Base-by-base conservation (phyloP, 225 moss, liverwort and hornwort genomes). In the Lunularia cruciata region DNA sequence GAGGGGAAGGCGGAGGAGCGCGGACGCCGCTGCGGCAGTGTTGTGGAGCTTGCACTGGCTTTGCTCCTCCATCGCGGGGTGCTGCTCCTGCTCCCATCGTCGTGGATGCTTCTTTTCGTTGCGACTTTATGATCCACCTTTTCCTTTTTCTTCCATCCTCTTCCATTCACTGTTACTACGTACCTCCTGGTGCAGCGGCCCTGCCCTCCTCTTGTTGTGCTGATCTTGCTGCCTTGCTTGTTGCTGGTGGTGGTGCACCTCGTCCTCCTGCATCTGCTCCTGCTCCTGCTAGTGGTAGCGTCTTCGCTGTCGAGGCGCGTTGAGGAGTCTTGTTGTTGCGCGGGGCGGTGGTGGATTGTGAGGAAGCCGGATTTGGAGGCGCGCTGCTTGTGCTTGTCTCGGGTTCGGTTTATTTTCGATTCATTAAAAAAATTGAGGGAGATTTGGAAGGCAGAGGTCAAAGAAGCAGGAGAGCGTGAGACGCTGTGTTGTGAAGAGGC, bases 161-260 rank as follows among this genome's bases (percentile, higher is more conserved):
- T 54, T 28, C 54, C 54, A 54, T 54, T 28, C 54, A 54, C 54
- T 54, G 54, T 54, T 54, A 27, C 54, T 54, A 23, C 54, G 6
- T n/a, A n/a, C n/a, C n/a, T n/a, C n/a, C n/a, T n/a, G n/a, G n/a
- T n/a, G n/a, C n/a, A n/a, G n/a, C n/a, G n/a, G 43, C 16, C 43
- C 43, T 43, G 43, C 16, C 43, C 43, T 43, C 43, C 16, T 43
- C 43, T 16, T 43, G 12, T 43, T 43, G 43, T 16, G 11, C 43
- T 10, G 11, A 11, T 43, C 1, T 16, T 43, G 43, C 43, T 3
- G 43, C 43, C 43, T 8, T n/a, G n/a, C n/a, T n/a, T n/a, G n/a
- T n/a, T n/a, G n/a, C n/a, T n/a, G n/a, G n/a, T n/a, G n/a, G n/a
- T n/a, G n/a, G n/a, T n/a, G n/a, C n/a, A n/a, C 54, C 51, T 51